Evolutionary conservation across 2,329 filamentous ascomycete genomes (phyloP), one percentile per base, ranked within the genome.

Genomic region (Xylaria sp.): DNA sequence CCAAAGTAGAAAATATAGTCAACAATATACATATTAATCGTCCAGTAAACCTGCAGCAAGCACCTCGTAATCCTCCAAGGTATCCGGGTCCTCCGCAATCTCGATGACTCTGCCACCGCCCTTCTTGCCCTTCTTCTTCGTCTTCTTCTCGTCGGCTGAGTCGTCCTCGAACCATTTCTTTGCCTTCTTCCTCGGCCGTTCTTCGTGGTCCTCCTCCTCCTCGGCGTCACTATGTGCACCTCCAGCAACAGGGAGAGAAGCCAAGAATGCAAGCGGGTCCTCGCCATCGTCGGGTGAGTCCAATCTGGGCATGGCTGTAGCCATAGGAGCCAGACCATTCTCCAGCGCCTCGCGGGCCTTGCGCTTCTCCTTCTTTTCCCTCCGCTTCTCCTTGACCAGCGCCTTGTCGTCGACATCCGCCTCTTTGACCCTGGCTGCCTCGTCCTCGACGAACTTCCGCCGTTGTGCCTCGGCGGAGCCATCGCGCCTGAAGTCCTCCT

Each of bases 331-430:
- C 23, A 77, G 78, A 32, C 71, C 76, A 37, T 80, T 76, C 76
- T 88, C 86, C 73, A 85, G 84, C 53, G 82, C 81, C 79, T 91
- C 90, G 74, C 90, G 83, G 51, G 88, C 88, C 83, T 92, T 95
- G 71, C 87, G 84, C 83, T 91, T 93, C 75, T 91, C 88, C 69
- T 86, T 85, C 86, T 93, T 96, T 80, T 92, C 92, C 75, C 87
- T 86, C 78, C 87, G 90, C 86, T 93, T 94, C 79, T 92, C 87
- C 83, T 91, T 93, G 42, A 89, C 93, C 16, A 92, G 79, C 73
- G 88, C 87, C 84, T 97, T 98, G 81, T 99, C 96, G 70, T 89
- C 88, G 42, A 92, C 80, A 83, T 99, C 96, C 23, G 91, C 93
- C 75, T 88, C 85, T 73, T 86, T 85, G 35, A 97, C 93, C 71